Evolutionary conservation across 306 rosid species (phyloP).

Genomic region (Acmispon strigosus): DNA sequence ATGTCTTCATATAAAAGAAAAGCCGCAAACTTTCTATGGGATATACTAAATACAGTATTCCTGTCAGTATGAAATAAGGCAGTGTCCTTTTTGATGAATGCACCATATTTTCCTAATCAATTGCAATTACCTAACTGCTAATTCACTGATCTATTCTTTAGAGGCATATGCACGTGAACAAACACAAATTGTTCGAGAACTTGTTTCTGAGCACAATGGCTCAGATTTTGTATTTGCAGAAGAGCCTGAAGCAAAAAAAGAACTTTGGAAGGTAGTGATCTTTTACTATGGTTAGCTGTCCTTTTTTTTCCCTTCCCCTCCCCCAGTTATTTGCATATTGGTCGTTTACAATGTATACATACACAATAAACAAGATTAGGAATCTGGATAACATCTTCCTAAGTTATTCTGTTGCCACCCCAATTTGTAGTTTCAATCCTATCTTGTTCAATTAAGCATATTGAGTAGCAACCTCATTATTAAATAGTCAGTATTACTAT

Average conservation of each 20-base stretch:
- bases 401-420: neutral
- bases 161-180: slow-evolving; percentile 96
- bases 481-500: neutral
- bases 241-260: slow-evolving; percentile 79
- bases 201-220: slow-evolving; percentile 83
- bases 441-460: slow-evolving; percentile 7
- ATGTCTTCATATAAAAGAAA: too few relatives aligned
- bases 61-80: neutral
- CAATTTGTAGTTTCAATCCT: neutral
- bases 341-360: neutral
- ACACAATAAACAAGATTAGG: neutral
- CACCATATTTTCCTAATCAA: neutral
- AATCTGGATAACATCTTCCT: neutral
- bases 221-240: slow-evolving; percentile 88
- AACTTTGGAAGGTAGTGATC: slow-evolving; percentile 78
- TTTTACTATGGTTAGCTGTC: neutral
- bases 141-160: slow-evolving; percentile 24
- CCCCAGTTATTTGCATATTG: neutral
- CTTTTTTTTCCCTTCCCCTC: neutral
- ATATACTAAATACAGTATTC: too few relatives aligned
- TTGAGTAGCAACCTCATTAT: slow-evolving; percentile 10
- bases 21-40: too few relatives aligned
- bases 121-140: slow-evolving; percentile 11
- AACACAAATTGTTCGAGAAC: slow-evolving; percentile 74
- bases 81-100: slow-evolving; percentile 1